phyloP scores from a whole-genome alignment of 305 asterid genomes.

The Fraxinus greggii region DNA sequence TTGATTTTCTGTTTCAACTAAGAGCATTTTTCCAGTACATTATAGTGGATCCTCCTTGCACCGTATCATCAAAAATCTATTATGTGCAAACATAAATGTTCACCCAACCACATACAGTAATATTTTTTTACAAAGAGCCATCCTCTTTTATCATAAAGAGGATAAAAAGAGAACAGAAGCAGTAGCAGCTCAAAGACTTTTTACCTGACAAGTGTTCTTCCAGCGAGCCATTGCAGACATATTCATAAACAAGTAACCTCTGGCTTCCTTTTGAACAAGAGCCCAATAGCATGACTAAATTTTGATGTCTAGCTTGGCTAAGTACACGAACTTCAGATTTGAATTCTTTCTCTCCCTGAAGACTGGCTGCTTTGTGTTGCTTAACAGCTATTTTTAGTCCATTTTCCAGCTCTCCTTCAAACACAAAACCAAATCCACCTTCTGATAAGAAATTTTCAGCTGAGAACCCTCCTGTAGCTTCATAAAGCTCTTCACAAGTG shows the following conservation, averaged over 20 bases:
- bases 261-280: constrained; percentile 58
- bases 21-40: not conserved
- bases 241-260: constrained; percentile 69
- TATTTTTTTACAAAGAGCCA: not conserved
- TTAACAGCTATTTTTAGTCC: constrained; percentile 63
- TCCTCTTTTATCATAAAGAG: not conserved
- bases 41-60: not conserved
- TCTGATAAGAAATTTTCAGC: constrained; percentile 49
- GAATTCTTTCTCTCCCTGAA: constrained; percentile 75
- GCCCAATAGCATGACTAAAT: constrained; percentile 65
- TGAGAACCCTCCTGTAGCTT: constrained; percentile 56
- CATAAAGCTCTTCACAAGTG: constrained; percentile 45
- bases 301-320: constrained; percentile 64
- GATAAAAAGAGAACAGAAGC: not conserved
- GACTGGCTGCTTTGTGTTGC: constrained; percentile 63
- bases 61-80: not conserved
- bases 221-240: constrained; percentile 67
- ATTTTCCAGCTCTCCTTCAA: constrained; percentile 42
- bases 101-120: not conserved
- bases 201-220: constrained; percentile 52
- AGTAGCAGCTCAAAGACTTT: not conserved
- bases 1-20: not conserved
- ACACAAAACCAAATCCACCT: constrained; percentile 76
- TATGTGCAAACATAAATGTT: not conserved
- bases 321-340: constrained; percentile 60